phyloP scores from a whole-genome alignment of 106 monocot genomes.

The Dendrobium officinale region DNA sequence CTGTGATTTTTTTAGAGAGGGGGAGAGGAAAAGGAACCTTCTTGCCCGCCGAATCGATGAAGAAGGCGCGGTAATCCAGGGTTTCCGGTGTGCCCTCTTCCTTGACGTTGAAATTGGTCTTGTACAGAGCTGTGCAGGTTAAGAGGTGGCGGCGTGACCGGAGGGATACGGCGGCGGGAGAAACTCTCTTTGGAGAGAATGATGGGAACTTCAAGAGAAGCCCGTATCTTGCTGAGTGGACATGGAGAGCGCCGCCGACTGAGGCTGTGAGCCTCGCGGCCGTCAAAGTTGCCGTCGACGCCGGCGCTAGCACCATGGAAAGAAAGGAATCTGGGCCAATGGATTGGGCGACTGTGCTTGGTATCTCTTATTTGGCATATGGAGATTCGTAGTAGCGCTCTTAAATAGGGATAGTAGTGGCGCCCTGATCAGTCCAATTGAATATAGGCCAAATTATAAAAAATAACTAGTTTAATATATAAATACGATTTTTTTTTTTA shows the following conservation, averaged over 20 bases:
- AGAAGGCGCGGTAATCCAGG: conserved; percentile 92
- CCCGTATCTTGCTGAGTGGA: neutral
- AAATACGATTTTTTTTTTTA: too few species aligned
- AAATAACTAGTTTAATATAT: too few species aligned
- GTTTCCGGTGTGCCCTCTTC: conserved; percentile 78
- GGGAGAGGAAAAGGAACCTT: conserved; percentile 26
- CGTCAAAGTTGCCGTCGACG: conserved; percentile 18
- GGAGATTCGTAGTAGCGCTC: too few species aligned
- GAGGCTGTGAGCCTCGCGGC: conserved; percentile 10
- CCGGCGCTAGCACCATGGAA: conserved; percentile 3
- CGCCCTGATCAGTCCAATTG: too few species aligned
- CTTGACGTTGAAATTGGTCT: conserved; percentile 31
- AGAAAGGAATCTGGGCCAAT: neutral
- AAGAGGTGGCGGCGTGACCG: conserved; percentile 8
- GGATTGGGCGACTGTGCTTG: neutral
- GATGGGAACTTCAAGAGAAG: neutral
- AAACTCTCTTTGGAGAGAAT: conserved; percentile 2
- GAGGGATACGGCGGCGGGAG: conserved; percentile 6
- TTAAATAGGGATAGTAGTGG: too few species aligned
- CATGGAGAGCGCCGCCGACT: conserved; percentile 6
- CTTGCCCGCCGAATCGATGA: conserved; percentile 56
- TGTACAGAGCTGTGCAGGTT: conserved; percentile 37
- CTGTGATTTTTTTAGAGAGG: neutral
- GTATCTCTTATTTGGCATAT: too few species aligned
- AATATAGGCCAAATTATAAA: too few species aligned